phyloP scores from a whole-genome alignment of 306 rosid species.

The Boehmeria nivea region DNA sequence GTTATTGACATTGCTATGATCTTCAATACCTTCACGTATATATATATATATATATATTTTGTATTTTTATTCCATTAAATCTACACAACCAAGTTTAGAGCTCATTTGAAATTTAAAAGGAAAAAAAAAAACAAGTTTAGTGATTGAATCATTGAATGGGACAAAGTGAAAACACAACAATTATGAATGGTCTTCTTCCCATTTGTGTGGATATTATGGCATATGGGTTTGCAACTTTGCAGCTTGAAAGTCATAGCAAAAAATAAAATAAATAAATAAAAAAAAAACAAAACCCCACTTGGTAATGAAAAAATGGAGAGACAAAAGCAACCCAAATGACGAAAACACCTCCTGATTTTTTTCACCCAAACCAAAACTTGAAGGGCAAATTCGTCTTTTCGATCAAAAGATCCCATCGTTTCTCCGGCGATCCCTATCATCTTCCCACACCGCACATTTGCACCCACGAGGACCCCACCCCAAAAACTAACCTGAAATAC shows the following conservation, averaged over 20 bases:
- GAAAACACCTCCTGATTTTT: not conserved
- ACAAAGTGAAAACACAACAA: not conserved
- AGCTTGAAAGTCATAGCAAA: not conserved
- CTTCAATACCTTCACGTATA: too few relatives aligned
- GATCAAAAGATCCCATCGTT: not conserved
- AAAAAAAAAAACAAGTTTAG: not conserved
- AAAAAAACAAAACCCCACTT: too few relatives aligned
- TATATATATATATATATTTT: too few relatives aligned
- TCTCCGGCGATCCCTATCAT: slow-evolving; percentile 14
- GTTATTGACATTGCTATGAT: too few relatives aligned
- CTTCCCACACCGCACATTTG: not conserved
- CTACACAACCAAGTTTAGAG: not conserved
- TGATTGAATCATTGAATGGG: too few relatives aligned
- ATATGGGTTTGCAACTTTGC: not conserved
- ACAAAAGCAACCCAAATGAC: too few relatives aligned
- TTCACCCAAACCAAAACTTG: not conserved
- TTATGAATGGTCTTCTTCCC: not conserved
- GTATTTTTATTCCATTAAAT: not conserved
- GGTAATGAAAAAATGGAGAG: too few relatives aligned
- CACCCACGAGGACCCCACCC: not conserved
- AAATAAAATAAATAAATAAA: not conserved
- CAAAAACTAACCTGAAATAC: not conserved
- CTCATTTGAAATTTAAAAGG: not conserved
- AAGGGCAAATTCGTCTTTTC: slow-evolving; percentile 19
- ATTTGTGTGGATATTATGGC: slow-evolving; percentile 6